Evolutionary conservation across 805 yeast species (phyloP).

Genomic region (Grigorovia jiainica): DNA sequence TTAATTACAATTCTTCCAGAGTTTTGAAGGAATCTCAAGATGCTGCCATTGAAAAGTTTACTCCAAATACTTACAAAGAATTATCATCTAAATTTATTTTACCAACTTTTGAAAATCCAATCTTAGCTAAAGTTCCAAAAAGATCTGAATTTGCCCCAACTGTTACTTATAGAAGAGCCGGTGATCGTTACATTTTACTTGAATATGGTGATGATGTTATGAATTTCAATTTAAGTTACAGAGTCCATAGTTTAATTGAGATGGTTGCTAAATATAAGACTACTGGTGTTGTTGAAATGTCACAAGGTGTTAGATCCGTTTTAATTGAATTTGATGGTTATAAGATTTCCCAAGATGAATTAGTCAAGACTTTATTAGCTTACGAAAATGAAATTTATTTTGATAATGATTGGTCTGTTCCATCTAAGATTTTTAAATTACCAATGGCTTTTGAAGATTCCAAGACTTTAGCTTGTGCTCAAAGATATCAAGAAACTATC

Average conservation of each 20-base stretch:
- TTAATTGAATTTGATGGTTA: slow-evolving; percentile 72
- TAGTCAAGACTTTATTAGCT: slow-evolving; percentile 57
- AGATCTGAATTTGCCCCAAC: slow-evolving; percentile 46
- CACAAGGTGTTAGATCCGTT: slow-evolving; percentile 94
- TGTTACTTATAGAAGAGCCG: slow-evolving; percentile 90
- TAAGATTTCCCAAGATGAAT: slow-evolving; percentile 47
- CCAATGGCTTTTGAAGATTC: slow-evolving; percentile 97
- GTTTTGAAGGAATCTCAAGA: slow-evolving; percentile 55
- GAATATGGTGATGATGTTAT: slow-evolving; percentile 87
- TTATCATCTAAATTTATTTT: slow-evolving; percentile 29
- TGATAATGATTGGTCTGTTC: slow-evolving; percentile 76
- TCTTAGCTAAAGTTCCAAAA: slow-evolving; percentile 44
- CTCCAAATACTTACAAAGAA: slow-evolving; percentile 9
- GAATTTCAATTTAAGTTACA: slow-evolving; percentile 77
- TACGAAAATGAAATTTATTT: slow-evolving; percentile 68
- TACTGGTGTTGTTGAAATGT: slow-evolving; percentile 85
- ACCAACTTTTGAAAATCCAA: slow-evolving; percentile 55
- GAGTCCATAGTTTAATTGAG: slow-evolving; percentile 75
- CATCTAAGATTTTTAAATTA: slow-evolving; percentile 69
- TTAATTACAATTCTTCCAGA: slow-evolving; percentile 60
- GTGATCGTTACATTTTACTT: slow-evolving; percentile 84
- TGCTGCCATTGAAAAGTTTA: slow-evolving; percentile 32
- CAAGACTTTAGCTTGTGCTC: slow-evolving; percentile 80
- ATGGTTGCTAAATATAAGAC: slow-evolving; percentile 58
- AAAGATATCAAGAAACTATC: slow-evolving; percentile 87